phyloP scores from a whole-genome alignment of 495 filamentous ascomycete genomes.

The Daldinia vernicosa region DNA sequence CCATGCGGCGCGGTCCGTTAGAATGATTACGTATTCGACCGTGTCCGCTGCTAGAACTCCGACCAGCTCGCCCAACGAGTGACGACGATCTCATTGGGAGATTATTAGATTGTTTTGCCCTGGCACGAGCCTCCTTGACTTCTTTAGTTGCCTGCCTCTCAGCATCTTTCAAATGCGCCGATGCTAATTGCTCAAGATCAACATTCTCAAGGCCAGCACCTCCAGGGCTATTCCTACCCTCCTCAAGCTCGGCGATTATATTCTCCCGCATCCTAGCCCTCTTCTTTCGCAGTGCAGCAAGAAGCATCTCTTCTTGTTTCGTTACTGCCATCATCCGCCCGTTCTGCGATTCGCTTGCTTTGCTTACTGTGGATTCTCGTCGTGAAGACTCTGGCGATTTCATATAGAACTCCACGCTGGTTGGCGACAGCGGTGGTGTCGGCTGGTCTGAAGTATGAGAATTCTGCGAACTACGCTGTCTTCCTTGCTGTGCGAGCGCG shows the following conservation, averaged over 20 bases:
- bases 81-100: slow-evolving; percentile 30
- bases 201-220: neutral
- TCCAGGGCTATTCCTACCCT: slow-evolving; percentile 35
- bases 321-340: slow-evolving; percentile 86
- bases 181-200: slow-evolving; percentile 22
- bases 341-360: slow-evolving; percentile 47
- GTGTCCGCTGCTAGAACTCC: slow-evolving; percentile 4
- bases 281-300: slow-evolving; percentile 82
- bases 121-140: slow-evolving; percentile 21
- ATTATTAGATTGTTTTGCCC: slow-evolving; percentile 18
- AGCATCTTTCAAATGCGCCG: slow-evolving; percentile 19
- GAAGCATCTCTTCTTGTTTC: slow-evolving; percentile 80
- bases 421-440: slow-evolving; percentile 59
- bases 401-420: slow-evolving; percentile 55
- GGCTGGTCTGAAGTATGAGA: slow-evolving; percentile 51
- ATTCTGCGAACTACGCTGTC: slow-evolving; percentile 38
- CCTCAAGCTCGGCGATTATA: slow-evolving; percentile 67
- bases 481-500: slow-evolving; percentile 23
- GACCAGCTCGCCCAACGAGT: slow-evolving; percentile 10
- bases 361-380: slow-evolving; percentile 28
- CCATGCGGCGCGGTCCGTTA: slow-evolving; percentile 20
- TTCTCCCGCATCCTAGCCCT: slow-evolving; percentile 79
- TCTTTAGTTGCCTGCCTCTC: slow-evolving; percentile 33
- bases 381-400: slow-evolving; percentile 43
- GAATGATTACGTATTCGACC: slow-evolving; percentile 20